A percentile compares a stretch with the other conserved stretches of the same genome.
These are phyloP conservation scores for Flaveria floridana DNA, from an alignment of 140 eudicot genomes.

Conservation along the genomic window DNA sequence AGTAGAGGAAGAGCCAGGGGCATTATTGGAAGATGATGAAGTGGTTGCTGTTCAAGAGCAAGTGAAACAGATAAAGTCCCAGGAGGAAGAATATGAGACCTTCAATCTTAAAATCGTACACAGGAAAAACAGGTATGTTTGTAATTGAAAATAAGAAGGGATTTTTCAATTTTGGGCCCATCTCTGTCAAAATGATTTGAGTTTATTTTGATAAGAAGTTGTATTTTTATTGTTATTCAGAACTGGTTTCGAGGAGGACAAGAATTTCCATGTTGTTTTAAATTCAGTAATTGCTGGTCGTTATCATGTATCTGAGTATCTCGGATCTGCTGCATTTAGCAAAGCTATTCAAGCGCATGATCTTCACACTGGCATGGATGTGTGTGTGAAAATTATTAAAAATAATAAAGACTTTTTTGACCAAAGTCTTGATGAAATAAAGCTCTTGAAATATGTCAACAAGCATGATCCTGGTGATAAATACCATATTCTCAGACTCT, in stretches of 20 bases:
- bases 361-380: constrained; percentile 94
- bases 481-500: constrained; percentile 81
- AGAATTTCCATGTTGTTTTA: constrained; percentile 81
- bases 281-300: constrained; percentile 92
- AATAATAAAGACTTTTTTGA: constrained; percentile 95
- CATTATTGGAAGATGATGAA: constrained; percentile 83
- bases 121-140: constrained; percentile 79
- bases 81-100: constrained; percentile 91
- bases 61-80: constrained; percentile 88
- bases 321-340: constrained; percentile 97
- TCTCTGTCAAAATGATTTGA: neutral
- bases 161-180: neutral
- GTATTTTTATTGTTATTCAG: constrained; percentile 40
- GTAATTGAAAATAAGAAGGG: neutral
- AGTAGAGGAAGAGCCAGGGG: constrained; percentile 66
- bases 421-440: constrained; percentile 96
- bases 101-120: constrained; percentile 85
- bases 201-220: constrained; percentile 6
- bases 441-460: constrained; percentile 83
- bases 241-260: constrained; percentile 98
- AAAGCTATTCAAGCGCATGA: constrained; percentile 98
- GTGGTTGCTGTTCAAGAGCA: constrained; percentile 90
- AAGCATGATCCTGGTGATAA: constrained; percentile 94
- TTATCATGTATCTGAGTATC: constrained; percentile 91
- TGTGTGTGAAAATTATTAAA: constrained; percentile 86